Evolutionary conservation across 2,329 filamentous ascomycete species (phyloP).

Genomic region (Sporothrix euskadiensis): DNA sequence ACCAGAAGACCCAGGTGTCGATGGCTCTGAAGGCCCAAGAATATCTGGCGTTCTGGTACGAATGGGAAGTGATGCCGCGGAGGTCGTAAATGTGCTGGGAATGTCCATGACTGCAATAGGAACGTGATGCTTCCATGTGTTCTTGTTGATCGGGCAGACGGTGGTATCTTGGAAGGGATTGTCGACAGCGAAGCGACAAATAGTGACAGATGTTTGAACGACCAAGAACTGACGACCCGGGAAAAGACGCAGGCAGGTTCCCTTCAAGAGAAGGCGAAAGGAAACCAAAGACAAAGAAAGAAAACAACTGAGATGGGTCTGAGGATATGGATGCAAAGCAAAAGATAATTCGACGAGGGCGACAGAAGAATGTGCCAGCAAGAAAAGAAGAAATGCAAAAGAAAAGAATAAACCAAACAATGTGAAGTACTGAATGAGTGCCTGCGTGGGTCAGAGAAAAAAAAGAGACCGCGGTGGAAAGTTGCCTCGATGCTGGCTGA

Average conservation of each 20-base stretch:
- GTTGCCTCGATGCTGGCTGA: neutral
- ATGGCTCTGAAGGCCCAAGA: neutral
- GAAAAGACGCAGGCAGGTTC: neutral
- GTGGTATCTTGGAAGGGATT: neutral
- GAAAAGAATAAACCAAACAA: slow-evolving; percentile 13
- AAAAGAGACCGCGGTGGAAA: neutral
- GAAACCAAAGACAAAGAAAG: neutral
- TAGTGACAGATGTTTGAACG: neutral
- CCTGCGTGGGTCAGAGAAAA: neutral
- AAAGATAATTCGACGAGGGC: neutral
- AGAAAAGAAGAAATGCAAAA: neutral
- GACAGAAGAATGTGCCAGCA: neutral
- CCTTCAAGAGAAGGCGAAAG: neutral
- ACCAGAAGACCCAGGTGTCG: neutral
- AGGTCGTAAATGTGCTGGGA: neutral
- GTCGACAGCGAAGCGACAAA: neutral
- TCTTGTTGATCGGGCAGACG: neutral
- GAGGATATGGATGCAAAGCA: neutral
- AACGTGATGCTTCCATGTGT: neutral
- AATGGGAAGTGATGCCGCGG: neutral
- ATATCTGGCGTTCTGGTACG: slow-evolving; percentile 1
- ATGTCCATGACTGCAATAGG: slow-evolving; percentile 4
- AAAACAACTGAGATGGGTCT: neutral
- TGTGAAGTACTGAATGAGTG: neutral
- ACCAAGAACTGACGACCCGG: too few relatives aligned